A percentile compares a stretch with the other conserved stretches of the same genome.
phyloP scores from a whole-genome alignment of 306 rosid species.

The Amphicarpaea edgeworthii region DNA sequence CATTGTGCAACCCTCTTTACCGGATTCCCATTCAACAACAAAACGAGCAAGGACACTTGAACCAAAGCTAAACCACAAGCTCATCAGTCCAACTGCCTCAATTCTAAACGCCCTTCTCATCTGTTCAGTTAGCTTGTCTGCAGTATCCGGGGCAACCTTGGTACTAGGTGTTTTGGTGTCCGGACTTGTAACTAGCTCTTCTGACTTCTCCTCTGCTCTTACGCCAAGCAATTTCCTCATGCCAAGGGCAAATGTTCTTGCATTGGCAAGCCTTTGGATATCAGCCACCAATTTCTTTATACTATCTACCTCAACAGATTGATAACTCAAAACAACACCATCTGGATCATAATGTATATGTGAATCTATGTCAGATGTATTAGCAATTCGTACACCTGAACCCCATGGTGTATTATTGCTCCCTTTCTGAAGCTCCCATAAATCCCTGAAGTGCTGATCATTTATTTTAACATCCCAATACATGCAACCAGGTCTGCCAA shows the following conservation, averaged over 20 bases:
- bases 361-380: slow-evolving; percentile 93
- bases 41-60: slow-evolving; percentile 92
- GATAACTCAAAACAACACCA: slow-evolving; percentile 95
- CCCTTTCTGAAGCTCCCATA: slow-evolving; percentile 99
- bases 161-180: slow-evolving; percentile 70
- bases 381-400: slow-evolving; percentile 94
- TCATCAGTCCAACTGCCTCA: slow-evolving; percentile 98
- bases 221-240: slow-evolving; percentile 93
- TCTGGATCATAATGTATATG: slow-evolving; percentile 96
- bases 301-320: slow-evolving; percentile 91
- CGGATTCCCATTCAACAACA: slow-evolving; percentile 99
- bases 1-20: slow-evolving; percentile 99
- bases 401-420: slow-evolving; percentile 87
- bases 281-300: slow-evolving; percentile 92
- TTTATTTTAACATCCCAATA: slow-evolving; percentile 97
- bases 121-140: slow-evolving; percentile 87
- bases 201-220: slow-evolving; percentile 80
- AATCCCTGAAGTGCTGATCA: slow-evolving; percentile 95
- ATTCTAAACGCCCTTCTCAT: slow-evolving; percentile 92
- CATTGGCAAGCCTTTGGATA: slow-evolving; percentile 93
- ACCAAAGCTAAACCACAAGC: slow-evolving; percentile 99
- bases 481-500: slow-evolving; percentile 98
- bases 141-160: slow-evolving; percentile 67
- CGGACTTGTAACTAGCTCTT: slow-evolving; percentile 64
- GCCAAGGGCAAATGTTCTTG: slow-evolving; percentile 94